Base-by-base conservation (phyloP, 352 stramenopile genomes). In the Phytopythium vexans region DNA sequence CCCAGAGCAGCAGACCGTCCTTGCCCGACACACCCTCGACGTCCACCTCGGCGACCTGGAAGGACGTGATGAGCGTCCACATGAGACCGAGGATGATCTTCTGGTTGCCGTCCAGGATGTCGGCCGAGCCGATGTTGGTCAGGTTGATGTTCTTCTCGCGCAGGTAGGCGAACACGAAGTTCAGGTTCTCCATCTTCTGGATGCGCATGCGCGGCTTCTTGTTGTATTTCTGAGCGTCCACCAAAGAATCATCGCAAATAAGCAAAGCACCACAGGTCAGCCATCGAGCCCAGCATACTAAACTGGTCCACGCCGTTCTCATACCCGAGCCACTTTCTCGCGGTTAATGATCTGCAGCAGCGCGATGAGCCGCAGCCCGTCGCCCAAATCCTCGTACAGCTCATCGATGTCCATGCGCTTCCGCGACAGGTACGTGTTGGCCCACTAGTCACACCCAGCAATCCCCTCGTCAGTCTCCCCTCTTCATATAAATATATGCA, bases 61-160 rank as follows among this genome's bases (percentile, higher is more conserved):
- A 97, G 48, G 84, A 78, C 71, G 96, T 94, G 54, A 97, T 97
- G 41, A 97, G 86, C 58, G 86, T 97, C 88, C 88, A 97, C 76
- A 97, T 92, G 60, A 97, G 80, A 1, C 89, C 89, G 9, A 97
- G 71, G 53, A 97, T 81, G 40, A 97, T 80, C 66, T 96, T 96
- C 55, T 92, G 86, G 73, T 96, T 96, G 66, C 87, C 86, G 50
- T 96, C 86, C 41, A 96, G 60, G 47, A 97, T 96, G 59, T 97
- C 89, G n/a, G 82, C 90, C 49, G 86, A 96, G 41, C 89, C 88
- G 35, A 97, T 89, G 74, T 97, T 97, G 11, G 89, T 95, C 49
- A 96, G 60, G 61, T 89, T 92, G 4, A 97, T 74, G 59, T 91
- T 87, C 62, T 93, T 93, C 61, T 88, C 88, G 49, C 92, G 81